Evolutionary conservation across 768 basidiomycete genomes (phyloP).

Genomic region (Neoboletus brunneissimus): DNA sequence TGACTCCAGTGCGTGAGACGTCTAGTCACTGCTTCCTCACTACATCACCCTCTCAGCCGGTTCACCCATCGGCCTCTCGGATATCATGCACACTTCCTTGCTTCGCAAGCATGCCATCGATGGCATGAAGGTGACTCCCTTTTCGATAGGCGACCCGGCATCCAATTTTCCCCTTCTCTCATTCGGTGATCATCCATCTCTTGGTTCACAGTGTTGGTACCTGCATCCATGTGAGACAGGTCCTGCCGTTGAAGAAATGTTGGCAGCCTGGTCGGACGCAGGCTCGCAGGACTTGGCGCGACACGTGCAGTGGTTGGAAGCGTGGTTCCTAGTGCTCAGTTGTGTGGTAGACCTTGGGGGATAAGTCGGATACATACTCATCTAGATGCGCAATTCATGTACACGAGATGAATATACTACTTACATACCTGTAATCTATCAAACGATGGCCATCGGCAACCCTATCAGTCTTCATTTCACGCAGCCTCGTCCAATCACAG

Average conservation of each 20-base stretch:
- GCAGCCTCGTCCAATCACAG: no score
- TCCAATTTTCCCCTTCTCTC: constrained; percentile 74
- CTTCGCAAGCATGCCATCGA: constrained; percentile 51
- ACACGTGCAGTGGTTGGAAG: constrained; percentile 51
- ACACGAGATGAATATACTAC: no score
- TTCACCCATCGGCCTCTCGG: constrained; percentile 52
- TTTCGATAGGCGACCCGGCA: constrained; percentile 48
- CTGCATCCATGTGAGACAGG: constrained; percentile 85
- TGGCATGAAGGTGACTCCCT: constrained; percentile 46
- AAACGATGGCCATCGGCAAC: no score
- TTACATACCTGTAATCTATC: neutral
- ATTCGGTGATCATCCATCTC: constrained; percentile 82
- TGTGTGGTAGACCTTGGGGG: constrained; percentile 53
- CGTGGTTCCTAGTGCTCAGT: constrained; percentile 77
- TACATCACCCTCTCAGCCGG: constrained; percentile 50
- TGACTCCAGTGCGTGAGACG: constrained; percentile 56
- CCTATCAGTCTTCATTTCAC: no score
- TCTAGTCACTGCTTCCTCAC: constrained; percentile 10
- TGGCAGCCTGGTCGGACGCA: constrained; percentile 40
- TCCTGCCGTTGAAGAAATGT: constrained; percentile 62
- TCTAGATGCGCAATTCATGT: neutral
- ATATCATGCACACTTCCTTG: constrained; percentile 55
- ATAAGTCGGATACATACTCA: neutral
- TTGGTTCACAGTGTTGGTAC: constrained; percentile 77
- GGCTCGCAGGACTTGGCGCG: constrained; percentile 14